Percentiles rank a stretch among this genome's conserved stretches.
phyloP scores from a whole-genome alignment of 108 stramenopile genomes.

The Licmophora abbreviata region DNA sequence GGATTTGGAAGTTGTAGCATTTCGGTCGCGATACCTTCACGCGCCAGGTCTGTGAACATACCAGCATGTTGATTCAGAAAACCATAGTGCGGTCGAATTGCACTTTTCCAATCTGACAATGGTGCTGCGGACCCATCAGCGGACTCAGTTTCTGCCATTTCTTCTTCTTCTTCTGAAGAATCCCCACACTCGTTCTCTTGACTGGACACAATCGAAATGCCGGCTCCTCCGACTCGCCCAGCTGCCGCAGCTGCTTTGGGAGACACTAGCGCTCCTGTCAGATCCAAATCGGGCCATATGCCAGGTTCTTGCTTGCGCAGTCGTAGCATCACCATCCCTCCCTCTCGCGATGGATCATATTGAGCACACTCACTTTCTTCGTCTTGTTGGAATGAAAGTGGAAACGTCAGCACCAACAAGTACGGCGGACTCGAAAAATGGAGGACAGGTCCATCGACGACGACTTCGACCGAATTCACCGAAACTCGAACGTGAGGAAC shows the following conservation, averaged over 20 bases:
- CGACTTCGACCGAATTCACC: constrained; percentile 38
- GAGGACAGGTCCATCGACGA: constrained; percentile 31
- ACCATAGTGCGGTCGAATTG: constrained; percentile 43
- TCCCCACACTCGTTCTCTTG: constrained; percentile 1
- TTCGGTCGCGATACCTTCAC: constrained; percentile 66
- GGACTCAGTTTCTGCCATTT: constrained; percentile 9
- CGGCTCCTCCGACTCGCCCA: not conserved
- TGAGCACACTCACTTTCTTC: constrained; percentile 18
- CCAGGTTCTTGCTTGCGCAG: constrained; percentile 37
- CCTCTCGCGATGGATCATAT: constrained; percentile 34
- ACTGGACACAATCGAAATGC: constrained; percentile 12
- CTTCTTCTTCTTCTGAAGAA: constrained; percentile 4
- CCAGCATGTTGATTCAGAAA: constrained; percentile 52
- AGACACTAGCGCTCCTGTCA: constrained; percentile 48
- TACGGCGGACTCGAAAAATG: constrained; percentile 69
- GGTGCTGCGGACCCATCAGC: constrained; percentile 1
- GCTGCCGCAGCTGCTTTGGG: constrained; percentile 12
- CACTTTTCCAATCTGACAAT: constrained; percentile 12
- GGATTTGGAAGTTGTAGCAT: constrained; percentile 74
- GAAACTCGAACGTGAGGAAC: constrained; percentile 76
- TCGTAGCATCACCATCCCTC: constrained; percentile 35
- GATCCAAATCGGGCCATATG: constrained; percentile 64
- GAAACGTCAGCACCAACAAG: constrained; percentile 51
- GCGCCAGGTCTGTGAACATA: constrained; percentile 71
- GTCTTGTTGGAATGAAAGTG: constrained; percentile 14